phyloP scores from a whole-genome alignment of 306 rosid genomes.

The Prosopis cineraria region DNA sequence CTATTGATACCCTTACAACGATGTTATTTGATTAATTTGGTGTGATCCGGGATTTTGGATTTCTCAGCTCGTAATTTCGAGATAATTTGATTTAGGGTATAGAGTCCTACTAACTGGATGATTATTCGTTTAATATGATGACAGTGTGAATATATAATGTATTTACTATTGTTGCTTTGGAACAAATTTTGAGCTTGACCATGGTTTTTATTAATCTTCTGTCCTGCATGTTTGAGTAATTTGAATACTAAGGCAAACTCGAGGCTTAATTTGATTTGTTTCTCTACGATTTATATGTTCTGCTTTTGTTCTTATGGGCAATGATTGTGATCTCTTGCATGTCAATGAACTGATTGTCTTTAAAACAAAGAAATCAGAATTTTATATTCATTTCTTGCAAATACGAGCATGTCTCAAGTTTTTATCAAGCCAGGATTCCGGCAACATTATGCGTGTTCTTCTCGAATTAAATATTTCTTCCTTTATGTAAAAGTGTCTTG shows the following conservation, averaged over 20 bases:
- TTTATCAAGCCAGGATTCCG: not conserved
- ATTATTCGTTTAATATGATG: not conserved
- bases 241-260: not conserved
- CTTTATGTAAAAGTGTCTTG: not conserved
- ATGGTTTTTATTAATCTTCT: not conserved
- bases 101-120: not conserved
- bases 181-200: not conserved
- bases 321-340: not conserved
- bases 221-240: not conserved
- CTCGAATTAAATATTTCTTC: not conserved
- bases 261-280: not conserved
- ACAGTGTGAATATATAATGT: not conserved
- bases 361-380: not conserved
- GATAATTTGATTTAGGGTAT: not conserved
- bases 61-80: not conserved
- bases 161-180: not conserved
- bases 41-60: not conserved
- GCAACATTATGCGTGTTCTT: not conserved
- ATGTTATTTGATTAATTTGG: slow-evolving; percentile 15
- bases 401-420: not conserved
- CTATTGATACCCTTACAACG: not conserved
- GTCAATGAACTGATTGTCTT: not conserved
- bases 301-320: not conserved
- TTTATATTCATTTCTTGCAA: not conserved
- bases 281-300: not conserved